phyloP scores from a whole-genome alignment of 345 rosid genomes.

The Moricandia arvensis region DNA sequence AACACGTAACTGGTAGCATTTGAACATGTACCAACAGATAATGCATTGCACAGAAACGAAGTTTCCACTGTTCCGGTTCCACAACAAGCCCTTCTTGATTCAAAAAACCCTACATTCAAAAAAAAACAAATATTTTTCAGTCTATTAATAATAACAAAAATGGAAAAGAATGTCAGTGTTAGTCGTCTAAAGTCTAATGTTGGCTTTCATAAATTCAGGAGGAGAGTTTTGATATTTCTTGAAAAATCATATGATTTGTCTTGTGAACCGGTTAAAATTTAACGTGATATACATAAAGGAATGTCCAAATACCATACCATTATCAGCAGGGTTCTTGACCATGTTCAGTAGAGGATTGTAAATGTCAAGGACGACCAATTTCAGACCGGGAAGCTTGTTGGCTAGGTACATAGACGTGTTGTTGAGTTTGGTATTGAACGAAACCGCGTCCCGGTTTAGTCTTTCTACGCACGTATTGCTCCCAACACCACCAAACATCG shows the following conservation, averaged over 20 bases:
- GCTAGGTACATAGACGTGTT: constrained; percentile 54
- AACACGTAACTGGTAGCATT: constrained; percentile 81
- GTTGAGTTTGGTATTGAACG: constrained; percentile 77
- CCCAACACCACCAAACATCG: constrained; percentile 56
- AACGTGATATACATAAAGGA: background rate
- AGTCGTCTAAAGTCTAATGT: background rate
- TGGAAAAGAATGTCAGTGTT: background rate
- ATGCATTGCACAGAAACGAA: constrained; percentile 63
- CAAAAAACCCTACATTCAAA: constrained; percentile 55
- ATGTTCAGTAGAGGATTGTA: constrained; percentile 67
- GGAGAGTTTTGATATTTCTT: background rate
- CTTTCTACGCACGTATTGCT: constrained; percentile 53
- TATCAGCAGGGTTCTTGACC: constrained; percentile 58
- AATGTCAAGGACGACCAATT: constrained; percentile 70
- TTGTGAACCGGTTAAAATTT: background rate
- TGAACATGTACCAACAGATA: constrained; percentile 76
- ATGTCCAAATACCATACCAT: constrained; percentile 47
- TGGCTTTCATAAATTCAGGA: background rate
- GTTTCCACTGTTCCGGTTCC: constrained; percentile 77
- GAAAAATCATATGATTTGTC: background rate
- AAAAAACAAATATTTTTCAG: background rate
- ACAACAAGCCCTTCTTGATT: constrained; percentile 85
- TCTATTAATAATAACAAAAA: background rate
- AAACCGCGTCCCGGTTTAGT: constrained; percentile 56
- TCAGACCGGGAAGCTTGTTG: constrained; percentile 57